phyloP scores from a whole-genome alignment of 1,139 yeast genomes.

The Pichia sp. region DNA sequence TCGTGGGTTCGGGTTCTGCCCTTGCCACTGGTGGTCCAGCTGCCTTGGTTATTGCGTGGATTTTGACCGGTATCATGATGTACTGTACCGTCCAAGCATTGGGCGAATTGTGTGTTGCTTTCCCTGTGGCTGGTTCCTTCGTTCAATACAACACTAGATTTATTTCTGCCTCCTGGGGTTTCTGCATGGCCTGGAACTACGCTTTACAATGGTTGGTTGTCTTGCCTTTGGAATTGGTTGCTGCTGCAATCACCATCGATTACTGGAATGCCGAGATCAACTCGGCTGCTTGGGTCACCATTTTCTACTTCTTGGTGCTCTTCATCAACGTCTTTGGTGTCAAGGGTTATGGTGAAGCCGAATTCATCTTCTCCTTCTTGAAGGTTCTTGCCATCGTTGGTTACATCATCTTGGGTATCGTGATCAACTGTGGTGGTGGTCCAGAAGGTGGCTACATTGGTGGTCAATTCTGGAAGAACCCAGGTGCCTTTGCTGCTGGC shows the following conservation, averaged over 20 bases:
- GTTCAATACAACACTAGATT: conserved; percentile 62
- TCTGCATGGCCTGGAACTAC: conserved; percentile 70
- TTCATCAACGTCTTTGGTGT: conserved; percentile 57
- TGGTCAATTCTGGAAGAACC: conserved; percentile 53
- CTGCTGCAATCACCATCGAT: conserved; percentile 62
- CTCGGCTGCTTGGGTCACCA: conserved; percentile 63
- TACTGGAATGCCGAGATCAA: conserved; percentile 57
- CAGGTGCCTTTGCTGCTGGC: conserved; percentile 57
- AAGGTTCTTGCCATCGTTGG: conserved; percentile 64
- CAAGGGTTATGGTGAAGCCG: conserved; percentile 65
- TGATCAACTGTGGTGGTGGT: conserved; percentile 68
- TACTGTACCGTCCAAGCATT: conserved; percentile 65
- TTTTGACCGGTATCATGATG: conserved; percentile 45
- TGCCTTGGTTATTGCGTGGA: conserved; percentile 54
- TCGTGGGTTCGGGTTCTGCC: conserved; percentile 63
- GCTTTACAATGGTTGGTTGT: conserved; percentile 67
- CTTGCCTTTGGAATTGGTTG: conserved; percentile 67
- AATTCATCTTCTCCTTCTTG: conserved; percentile 55
- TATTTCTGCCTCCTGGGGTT: conserved; percentile 68
- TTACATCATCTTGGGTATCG: conserved; percentile 65
- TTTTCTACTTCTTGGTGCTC: conserved; percentile 56
- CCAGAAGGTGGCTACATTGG: conserved; percentile 55
- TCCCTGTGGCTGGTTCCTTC: conserved; percentile 71
- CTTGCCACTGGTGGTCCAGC: conserved; percentile 68
- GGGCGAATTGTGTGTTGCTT: conserved; percentile 63